phyloP scores from a whole-genome alignment of 306 rosid species.

The Vigna reflexopilosa region DNA sequence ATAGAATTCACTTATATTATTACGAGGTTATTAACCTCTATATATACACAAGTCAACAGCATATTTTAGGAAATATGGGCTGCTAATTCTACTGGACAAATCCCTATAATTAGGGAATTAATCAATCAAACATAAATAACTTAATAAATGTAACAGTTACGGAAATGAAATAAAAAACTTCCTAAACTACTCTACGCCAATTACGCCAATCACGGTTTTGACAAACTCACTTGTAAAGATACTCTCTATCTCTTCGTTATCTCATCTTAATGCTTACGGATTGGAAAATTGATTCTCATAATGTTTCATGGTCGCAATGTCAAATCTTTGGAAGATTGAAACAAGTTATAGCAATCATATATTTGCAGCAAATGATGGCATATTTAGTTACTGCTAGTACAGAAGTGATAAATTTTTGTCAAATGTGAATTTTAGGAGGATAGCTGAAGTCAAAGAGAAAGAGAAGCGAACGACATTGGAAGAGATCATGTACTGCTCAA shows the following conservation, averaged over 20 bases:
- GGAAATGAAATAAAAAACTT: no score
- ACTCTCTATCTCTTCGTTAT: conserved; percentile 5
- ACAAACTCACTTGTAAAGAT: background rate
- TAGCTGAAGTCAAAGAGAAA: conserved; percentile 84
- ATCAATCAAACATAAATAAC: no score
- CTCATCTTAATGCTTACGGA: conserved; percentile 34
- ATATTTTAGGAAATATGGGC: no score
- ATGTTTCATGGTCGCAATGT: background rate
- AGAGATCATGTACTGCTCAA: conserved; percentile 86
- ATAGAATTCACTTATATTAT: no score
- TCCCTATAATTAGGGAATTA: no score
- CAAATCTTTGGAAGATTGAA: conserved; percentile 23
- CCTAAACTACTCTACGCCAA: no score
- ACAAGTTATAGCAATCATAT: background rate
- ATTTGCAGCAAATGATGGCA: conserved; percentile 33
- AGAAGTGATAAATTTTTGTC: conserved; percentile 33
- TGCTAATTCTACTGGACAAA: no score
- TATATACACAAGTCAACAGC: no score
- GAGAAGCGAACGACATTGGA: conserved; percentile 70
- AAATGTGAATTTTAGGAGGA: conserved; percentile 72
- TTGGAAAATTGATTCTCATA: background rate
- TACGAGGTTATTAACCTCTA: no score
- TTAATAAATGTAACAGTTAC: no score
- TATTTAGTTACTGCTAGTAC: conserved; percentile 24
- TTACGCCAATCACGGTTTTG: no score